A percentile compares a stretch with the other conserved stretches of the same genome.
Conservation (phyloP, 1,139 yeast genomes). For the Yueomyces sp. region DNA sequence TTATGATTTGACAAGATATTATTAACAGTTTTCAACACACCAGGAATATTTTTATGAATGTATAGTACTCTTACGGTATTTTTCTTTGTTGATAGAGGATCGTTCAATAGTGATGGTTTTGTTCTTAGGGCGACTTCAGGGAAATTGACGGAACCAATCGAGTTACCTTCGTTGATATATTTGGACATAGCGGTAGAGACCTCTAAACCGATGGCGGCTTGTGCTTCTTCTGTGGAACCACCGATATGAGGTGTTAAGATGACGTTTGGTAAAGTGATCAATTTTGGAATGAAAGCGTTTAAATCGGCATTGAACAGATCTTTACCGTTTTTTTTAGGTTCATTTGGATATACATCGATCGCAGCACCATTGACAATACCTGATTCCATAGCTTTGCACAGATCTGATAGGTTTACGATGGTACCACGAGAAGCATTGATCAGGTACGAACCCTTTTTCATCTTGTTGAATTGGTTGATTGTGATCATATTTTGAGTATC, state of each 20-base stretch:
- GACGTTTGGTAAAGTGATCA: slow-evolving; percentile 72
- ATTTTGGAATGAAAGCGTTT: slow-evolving; percentile 76
- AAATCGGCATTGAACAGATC: slow-evolving; percentile 57
- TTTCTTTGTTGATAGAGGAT: slow-evolving; percentile 14
- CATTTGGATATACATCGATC: slow-evolving; percentile 90
- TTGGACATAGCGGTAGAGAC: slow-evolving; percentile 78
- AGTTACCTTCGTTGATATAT: slow-evolving; percentile 91
- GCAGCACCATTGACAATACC: slow-evolving; percentile 98
- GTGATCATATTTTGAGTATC: slow-evolving; percentile 88
- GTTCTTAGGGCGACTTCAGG: slow-evolving; percentile 94
- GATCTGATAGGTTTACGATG: slow-evolving; percentile 90
- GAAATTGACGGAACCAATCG: slow-evolving; percentile 97
- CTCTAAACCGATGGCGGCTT: slow-evolving; percentile 93
- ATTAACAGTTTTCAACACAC: slow-evolving; percentile 95
- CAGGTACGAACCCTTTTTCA: slow-evolving; percentile 92
- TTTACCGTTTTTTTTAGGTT: slow-evolving; percentile 95
- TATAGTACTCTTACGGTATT: slow-evolving; percentile 86
- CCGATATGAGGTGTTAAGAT: slow-evolving; percentile 97
- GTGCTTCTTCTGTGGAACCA: slow-evolving; percentile 99
- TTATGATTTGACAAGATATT: slow-evolving; percentile 90
- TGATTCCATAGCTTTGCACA: slow-evolving; percentile 79
- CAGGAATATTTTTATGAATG: slow-evolving; percentile 96
- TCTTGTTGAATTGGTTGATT: slow-evolving; percentile 83
- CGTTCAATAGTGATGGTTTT: slow-evolving; percentile 67
- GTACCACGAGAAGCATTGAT: slow-evolving; percentile 97